phyloP scores from a whole-genome alignment of 2,329 filamentous ascomycete species.

The Trichophyton benhamiae region DNA sequence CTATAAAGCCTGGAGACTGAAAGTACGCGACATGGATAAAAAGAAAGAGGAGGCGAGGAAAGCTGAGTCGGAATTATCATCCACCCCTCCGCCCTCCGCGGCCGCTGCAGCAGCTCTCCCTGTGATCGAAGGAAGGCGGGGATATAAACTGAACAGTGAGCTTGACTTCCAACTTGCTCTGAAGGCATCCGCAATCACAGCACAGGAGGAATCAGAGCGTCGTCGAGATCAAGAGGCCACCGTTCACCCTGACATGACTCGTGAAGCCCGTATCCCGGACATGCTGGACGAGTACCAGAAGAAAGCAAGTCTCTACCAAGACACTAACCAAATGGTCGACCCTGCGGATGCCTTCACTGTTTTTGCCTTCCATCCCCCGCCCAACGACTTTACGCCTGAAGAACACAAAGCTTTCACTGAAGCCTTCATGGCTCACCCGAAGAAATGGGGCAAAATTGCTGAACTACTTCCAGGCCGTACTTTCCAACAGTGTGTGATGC shows the following conservation, averaged over 20 bases:
- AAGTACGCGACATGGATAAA: slow-evolving; percentile 33
- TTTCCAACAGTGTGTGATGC: slow-evolving; percentile 39
- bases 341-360: slow-evolving; percentile 29
- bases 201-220: slow-evolving; percentile 36
- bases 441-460: slow-evolving; percentile 42
- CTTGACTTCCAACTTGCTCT: slow-evolving; percentile 39
- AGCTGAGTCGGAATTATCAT: slow-evolving; percentile 27
- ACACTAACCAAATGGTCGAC: slow-evolving; percentile 35
- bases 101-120: slow-evolving; percentile 20
- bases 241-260: slow-evolving; percentile 32
- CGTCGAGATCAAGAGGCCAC: slow-evolving; percentile 33
- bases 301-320: slow-evolving; percentile 32
- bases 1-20: slow-evolving; percentile 36
- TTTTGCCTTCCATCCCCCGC: slow-evolving; percentile 34
- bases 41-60: slow-evolving; percentile 27
- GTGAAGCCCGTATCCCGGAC: slow-evolving; percentile 37
- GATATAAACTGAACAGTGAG: slow-evolving; percentile 38
- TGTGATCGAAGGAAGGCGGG: slow-evolving; percentile 28
- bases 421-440: slow-evolving; percentile 37
- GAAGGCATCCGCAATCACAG: slow-evolving; percentile 36
- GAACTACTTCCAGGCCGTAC: slow-evolving; percentile 34
- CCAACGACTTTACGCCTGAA: slow-evolving; percentile 37
- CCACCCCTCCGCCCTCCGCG: slow-evolving; percentile 20
- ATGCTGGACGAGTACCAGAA: slow-evolving; percentile 35
- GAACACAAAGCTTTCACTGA: slow-evolving; percentile 37